phyloP scores from a whole-genome alignment of 768 basidiomycete genomes.

The Lactarius sanguifluus region DNA sequence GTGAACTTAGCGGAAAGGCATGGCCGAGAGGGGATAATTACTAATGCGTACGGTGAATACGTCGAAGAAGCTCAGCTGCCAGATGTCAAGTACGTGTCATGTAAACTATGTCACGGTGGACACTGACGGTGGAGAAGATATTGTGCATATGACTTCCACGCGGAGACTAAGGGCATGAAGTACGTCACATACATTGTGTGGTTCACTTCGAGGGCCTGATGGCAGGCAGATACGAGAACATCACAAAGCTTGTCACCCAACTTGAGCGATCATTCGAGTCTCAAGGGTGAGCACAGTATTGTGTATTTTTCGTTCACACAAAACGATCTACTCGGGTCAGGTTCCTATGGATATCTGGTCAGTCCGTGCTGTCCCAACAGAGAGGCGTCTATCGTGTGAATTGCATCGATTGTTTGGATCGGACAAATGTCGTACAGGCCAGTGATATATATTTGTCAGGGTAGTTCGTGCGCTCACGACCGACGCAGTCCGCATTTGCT shows the following conservation, averaged over 20 bases:
- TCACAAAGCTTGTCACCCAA: constrained; percentile 68
- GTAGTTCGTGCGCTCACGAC: constrained; percentile 18
- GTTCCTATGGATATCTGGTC: constrained; percentile 80
- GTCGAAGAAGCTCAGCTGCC: constrained; percentile 55
- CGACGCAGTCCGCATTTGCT: constrained; percentile 82
- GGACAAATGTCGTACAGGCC: constrained; percentile 93
- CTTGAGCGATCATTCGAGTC: constrained; percentile 73
- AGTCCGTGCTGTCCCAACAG: constrained; percentile 72
- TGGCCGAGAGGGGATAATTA: constrained; percentile 84
- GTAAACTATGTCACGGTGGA: background rate
- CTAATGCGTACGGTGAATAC: constrained; percentile 72
- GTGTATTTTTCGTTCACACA: background rate
- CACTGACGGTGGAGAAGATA: constrained; percentile 49
- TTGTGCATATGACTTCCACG: constrained; percentile 88
- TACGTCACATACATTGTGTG: constrained; percentile 38
- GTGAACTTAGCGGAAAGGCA: constrained; percentile 90
- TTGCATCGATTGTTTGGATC: constrained; percentile 93
- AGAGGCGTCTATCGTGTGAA: constrained; percentile 87
- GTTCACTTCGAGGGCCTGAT: constrained; percentile 18
- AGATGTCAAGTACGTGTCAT: constrained; percentile 52
- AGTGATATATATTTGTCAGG: constrained; percentile 3
- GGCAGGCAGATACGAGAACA: constrained; percentile 76
- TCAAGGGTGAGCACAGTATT: constrained; percentile 59
- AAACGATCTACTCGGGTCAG: constrained; percentile 38
- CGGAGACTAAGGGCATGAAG: constrained; percentile 95